Conservation (phyloP, 2,329 filamentous ascomycete species). For the Talaromyces islandicus region DNA sequence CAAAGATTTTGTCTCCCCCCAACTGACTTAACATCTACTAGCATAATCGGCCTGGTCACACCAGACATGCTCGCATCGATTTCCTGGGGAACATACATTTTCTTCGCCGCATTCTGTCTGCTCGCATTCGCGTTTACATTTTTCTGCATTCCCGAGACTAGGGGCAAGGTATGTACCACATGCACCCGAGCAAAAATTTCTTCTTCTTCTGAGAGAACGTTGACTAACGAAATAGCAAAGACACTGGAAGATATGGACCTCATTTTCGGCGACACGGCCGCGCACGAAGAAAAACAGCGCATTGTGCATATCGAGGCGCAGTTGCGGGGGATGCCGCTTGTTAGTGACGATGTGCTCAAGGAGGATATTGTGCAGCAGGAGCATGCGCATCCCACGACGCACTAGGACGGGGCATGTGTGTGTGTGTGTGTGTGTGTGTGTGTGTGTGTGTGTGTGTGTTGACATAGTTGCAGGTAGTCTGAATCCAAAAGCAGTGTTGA, state of each 20-base stretch:
- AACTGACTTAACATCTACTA: neutral
- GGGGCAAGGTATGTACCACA: no score
- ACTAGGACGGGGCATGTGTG: neutral
- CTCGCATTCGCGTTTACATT: constrained; percentile 29
- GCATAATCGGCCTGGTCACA: constrained; percentile 31
- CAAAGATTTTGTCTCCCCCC: no score
- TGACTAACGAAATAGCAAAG: no score
- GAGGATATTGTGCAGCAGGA: constrained; percentile 18
- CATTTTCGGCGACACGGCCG: constrained; percentile 35
- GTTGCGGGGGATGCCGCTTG: constrained; percentile 22
- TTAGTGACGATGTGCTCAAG: constrained; percentile 15
- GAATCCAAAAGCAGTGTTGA: neutral
- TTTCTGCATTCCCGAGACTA: constrained; percentile 30
- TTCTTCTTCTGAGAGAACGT: no score
- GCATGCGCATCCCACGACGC: constrained; percentile 11
- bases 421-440: no score
- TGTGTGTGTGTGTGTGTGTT: neutral
- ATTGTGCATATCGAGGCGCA: constrained; percentile 34
- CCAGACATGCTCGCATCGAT: constrained; percentile 33
- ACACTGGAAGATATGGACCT: constrained; percentile 54
- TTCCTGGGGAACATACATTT: constrained; percentile 34
- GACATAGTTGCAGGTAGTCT: neutral
- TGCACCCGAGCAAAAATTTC: no score
- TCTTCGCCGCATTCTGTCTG: constrained; percentile 33
- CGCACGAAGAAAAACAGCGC: constrained; percentile 32